A percentile compares a stretch with the other conserved stretches of the same genome.
phyloP scores from a whole-genome alignment of 2,329 filamentous ascomycete species.

The Sarocladium oryzae region DNA sequence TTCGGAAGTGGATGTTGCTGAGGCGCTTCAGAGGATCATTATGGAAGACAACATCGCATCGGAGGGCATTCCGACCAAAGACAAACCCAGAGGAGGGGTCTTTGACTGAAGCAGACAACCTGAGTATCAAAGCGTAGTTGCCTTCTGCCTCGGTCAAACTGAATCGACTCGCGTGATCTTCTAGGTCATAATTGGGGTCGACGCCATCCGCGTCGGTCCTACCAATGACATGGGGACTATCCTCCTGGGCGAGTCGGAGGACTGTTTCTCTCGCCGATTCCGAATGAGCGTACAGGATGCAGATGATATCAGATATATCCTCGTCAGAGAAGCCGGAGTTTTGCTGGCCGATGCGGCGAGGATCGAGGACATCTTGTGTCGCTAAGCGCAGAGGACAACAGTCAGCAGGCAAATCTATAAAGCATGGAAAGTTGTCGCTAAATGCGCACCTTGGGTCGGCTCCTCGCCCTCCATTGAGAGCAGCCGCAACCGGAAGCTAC shows the following conservation, averaged over 20 bases:
- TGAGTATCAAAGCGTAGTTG: constrained; percentile 67
- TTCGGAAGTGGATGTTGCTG: constrained; percentile 94
- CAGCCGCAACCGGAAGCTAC: constrained; percentile 22
- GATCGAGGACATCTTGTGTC: constrained; percentile 77
- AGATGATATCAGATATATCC: constrained; percentile 83
- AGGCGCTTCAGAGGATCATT: constrained; percentile 65
- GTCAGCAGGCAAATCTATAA: constrained; percentile 8
- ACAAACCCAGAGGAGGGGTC: constrained; percentile 67
- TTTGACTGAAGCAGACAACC: constrained; percentile 68
- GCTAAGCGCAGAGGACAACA: constrained; percentile 34
- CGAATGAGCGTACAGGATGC: constrained; percentile 76
- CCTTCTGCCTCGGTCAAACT: constrained; percentile 25
- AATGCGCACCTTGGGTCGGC: constrained; percentile 33
- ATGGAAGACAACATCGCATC: constrained; percentile 66
- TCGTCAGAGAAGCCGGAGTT: constrained; percentile 77
- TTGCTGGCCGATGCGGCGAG: constrained; percentile 69
- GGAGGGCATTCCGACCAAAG: constrained; percentile 70
- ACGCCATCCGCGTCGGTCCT: constrained; percentile 42
- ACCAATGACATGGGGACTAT: constrained; percentile 43
- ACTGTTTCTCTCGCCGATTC: constrained; percentile 66
- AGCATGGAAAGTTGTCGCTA: background rate
- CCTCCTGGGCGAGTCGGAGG: constrained; percentile 39
- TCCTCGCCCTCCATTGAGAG: constrained; percentile 38
- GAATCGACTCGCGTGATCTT: constrained; percentile 45
- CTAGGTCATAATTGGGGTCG: constrained; percentile 42